Evolutionary conservation across 2,329 filamentous ascomycete species (phyloP), one percentile per base, ranked within the genome.

Genomic region (Alternaria sp.): DNA sequence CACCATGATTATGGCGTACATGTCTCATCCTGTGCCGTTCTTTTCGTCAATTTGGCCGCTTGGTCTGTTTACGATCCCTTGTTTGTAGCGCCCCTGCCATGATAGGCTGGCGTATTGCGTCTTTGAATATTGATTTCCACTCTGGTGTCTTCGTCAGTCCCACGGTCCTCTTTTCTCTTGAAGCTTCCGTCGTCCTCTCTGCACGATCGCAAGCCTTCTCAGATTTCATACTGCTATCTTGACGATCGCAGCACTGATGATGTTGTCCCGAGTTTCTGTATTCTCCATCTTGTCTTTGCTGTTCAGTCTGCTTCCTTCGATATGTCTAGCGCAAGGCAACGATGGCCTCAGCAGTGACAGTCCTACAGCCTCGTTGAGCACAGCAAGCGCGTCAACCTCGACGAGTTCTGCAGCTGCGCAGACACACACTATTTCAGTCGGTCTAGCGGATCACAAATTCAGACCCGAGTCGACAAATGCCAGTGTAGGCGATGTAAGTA

Each of bases 391-490:
- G 54, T 47, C 62, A 23, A 65, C 55, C 36, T 64, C 57, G 17
- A 72, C 69, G 2, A 68, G 55, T 6, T 65, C 70, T 12, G 65
- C 66, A 9, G 51, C 67, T 17, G 57, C 64, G 13, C 67, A 70
- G 28, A 79, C 75, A 26, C 68, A 76, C 47, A 80, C 76, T 0
- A 70, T 83, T 12, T 63, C 74, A 8, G 81, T 83, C 13, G 80
- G 80, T 7, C 75, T 80, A 23, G 69, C 68, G 23, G 74, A 78
- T 26, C 73, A 81, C 59, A 74, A 76, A 44, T 82, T 81, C 67
- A 71, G 64, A 21, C 81, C 81, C 2, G 78, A 82, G 54, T 72
- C 71, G 19, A 79, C 80, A 11, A 57, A 69, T 12, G 81, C 80
- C 1, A 69, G 69, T 3, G 68, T 79, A 15, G 81, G 80, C 19